These are phyloP conservation scores for Globisporangium perplexum DNA, from an alignment of 352 stramenopile genomes.

Conservation along the genomic window DNA sequence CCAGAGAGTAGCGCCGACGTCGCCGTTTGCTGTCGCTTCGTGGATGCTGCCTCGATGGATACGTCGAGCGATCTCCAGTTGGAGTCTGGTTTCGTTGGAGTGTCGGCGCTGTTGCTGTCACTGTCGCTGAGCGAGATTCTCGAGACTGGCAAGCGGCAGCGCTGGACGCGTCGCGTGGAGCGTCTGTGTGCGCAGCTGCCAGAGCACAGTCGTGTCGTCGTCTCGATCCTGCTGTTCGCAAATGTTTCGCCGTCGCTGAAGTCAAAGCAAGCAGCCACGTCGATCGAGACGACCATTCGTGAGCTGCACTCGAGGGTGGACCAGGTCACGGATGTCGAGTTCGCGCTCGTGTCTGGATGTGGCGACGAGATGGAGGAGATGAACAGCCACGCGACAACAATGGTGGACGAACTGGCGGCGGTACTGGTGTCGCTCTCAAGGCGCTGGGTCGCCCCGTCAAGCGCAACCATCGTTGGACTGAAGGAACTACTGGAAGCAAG, in stretches of 20 bases:
- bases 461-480: constrained; percentile 18
- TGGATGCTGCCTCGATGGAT: constrained; percentile 29
- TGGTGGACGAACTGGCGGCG: constrained; percentile 20
- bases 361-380: not conserved
- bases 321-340: constrained; percentile 17
- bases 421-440: constrained; percentile 16
- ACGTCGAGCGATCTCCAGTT: constrained; percentile 7
- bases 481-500: constrained; percentile 39
- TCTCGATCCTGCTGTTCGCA: constrained; percentile 39
- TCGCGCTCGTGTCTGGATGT: constrained; percentile 2
- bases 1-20: constrained; percentile 14
- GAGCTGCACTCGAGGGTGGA: constrained; percentile 19
- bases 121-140: constrained; percentile 44
- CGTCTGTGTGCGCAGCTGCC: constrained; percentile 26
- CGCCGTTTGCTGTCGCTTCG: constrained; percentile 52
- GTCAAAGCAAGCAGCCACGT: constrained; percentile 11
- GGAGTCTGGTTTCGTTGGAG: constrained; percentile 30
- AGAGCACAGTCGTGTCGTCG: constrained; percentile 21
- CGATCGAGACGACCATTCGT: constrained; percentile 24
- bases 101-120: constrained; percentile 48
- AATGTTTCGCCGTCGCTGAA: constrained; percentile 18
- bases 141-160: constrained; percentile 20
- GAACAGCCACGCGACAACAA: not conserved
- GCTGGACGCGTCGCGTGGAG: constrained; percentile 39
- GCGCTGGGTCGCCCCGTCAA: constrained; percentile 7